phyloP scores from a whole-genome alignment of 2,329 filamentous ascomycete genomes.

The Monosporascus sp. region DNA sequence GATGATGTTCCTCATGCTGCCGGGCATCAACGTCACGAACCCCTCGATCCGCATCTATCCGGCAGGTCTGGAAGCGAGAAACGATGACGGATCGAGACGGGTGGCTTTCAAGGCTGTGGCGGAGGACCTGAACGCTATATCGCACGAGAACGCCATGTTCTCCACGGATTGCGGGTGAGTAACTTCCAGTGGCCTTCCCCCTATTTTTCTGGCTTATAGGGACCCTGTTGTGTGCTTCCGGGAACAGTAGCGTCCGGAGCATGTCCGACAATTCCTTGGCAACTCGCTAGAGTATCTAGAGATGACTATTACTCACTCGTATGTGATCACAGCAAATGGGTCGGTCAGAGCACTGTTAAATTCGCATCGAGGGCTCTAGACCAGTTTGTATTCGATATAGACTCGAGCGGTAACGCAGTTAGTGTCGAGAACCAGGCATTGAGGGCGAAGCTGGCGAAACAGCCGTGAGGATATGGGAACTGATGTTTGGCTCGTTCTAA shows the following conservation, averaged over 20 bases:
- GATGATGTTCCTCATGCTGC: slow-evolving; percentile 18
- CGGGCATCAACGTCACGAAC: slow-evolving; percentile 17
- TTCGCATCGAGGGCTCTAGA: slow-evolving; percentile 24
- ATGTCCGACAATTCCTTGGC: too few relatives aligned
- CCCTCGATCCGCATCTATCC: slow-evolving; percentile 23
- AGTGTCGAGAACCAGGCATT: slow-evolving; percentile 21
- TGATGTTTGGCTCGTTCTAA: too few relatives aligned
- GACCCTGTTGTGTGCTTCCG: too few relatives aligned
- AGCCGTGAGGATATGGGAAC: background rate
- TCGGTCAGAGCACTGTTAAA: slow-evolving; percentile 19
- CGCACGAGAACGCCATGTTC: slow-evolving; percentile 18
- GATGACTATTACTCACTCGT: too few relatives aligned
- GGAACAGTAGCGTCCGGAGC: too few relatives aligned
- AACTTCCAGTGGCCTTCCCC: too few relatives aligned
- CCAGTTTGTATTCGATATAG: slow-evolving; percentile 23
- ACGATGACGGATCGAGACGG: slow-evolving; percentile 3
- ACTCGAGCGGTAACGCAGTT: slow-evolving; percentile 11
- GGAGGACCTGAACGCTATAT: slow-evolving; percentile 15
- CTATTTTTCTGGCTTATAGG: too few relatives aligned
- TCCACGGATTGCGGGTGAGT: slow-evolving; percentile 20
- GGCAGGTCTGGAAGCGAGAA: slow-evolving; percentile 16
- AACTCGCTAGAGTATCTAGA: too few relatives aligned
- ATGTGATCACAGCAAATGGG: slow-evolving; percentile 12
- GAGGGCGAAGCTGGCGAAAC: slow-evolving; percentile 13
- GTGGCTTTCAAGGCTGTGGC: slow-evolving; percentile 23